These are phyloP conservation scores for Trichodelitschia bisporula DNA, from an alignment of 495 filamentous ascomycete species.

Conservation along the genomic window DNA sequence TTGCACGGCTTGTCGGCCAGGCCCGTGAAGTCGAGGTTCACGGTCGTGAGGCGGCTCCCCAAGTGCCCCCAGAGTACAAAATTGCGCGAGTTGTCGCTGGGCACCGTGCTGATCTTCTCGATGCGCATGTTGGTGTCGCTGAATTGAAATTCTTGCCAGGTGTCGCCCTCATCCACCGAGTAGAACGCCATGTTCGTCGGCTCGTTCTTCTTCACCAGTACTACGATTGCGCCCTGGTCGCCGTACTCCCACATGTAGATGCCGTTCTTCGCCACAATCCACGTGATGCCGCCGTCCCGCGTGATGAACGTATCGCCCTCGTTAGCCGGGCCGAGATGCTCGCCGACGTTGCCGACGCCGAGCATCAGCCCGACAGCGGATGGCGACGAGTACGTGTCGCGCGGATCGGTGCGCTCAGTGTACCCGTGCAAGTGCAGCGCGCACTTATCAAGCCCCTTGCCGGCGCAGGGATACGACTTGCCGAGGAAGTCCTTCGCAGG, in stretches of 20 bases:
- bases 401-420: constrained; percentile 56
- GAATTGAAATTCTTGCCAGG: constrained; percentile 55
- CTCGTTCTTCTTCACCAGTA: constrained; percentile 41
- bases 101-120: constrained; percentile 60
- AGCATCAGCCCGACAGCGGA: constrained; percentile 85
- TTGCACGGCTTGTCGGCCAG: constrained; percentile 46
- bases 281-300: constrained; percentile 63
- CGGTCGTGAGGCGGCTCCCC: constrained; percentile 27
- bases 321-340: constrained; percentile 27
- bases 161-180: constrained; percentile 51
- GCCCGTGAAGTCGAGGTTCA: constrained; percentile 74
- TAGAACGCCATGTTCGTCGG: constrained; percentile 50
- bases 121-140: constrained; percentile 40
- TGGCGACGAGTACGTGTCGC: constrained; percentile 64
- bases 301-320: constrained; percentile 74
- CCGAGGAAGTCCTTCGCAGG: constrained; percentile 41
- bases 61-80: constrained; percentile 71
- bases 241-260: constrained; percentile 80
- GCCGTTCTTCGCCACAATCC: constrained; percentile 66
- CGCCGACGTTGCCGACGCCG: constrained; percentile 74
- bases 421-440: constrained; percentile 86
- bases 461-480: constrained; percentile 42
- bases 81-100: constrained; percentile 66
- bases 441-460: constrained; percentile 32
- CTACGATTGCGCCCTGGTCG: constrained; percentile 77